Evolutionary conservation across 2,329 filamentous ascomycete species (phyloP).

Genomic region (Hymenoscyphus scutula): DNA sequence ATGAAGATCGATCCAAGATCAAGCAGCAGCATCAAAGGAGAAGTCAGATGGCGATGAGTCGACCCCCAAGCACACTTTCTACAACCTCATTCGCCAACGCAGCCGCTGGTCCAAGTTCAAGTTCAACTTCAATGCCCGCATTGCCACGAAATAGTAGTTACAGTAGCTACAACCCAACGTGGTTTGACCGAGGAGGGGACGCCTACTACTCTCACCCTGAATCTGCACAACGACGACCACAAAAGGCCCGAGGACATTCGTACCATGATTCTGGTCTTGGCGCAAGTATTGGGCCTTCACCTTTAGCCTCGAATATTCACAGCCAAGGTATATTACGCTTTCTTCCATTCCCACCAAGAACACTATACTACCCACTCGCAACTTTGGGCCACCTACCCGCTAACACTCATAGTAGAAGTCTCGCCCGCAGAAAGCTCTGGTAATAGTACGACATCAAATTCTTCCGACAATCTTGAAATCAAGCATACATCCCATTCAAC

Average conservation of each 20-base stretch:
- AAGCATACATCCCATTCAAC: constrained; percentile 10
- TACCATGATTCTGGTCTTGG: constrained; percentile 33
- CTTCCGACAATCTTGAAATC: constrained; percentile 31
- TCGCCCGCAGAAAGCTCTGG: constrained; percentile 30
- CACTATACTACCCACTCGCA: neutral
- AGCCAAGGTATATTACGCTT: constrained; percentile 30
- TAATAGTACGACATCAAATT: constrained; percentile 29
- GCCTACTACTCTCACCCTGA: constrained; percentile 18
- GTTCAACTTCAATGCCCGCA: constrained; percentile 16
- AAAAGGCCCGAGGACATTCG: constrained; percentile 25
- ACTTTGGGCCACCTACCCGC: constrained; percentile 3
- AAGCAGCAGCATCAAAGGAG: constrained; percentile 33
- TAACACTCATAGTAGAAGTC: constrained; percentile 25
- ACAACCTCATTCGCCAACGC: constrained; percentile 23
- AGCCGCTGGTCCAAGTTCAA: constrained; percentile 18
- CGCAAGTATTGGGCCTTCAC: constrained; percentile 26
- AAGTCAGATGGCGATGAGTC: constrained; percentile 30
- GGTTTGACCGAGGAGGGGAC: constrained; percentile 29
- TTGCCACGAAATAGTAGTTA: constrained; percentile 30
- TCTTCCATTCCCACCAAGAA: neutral
- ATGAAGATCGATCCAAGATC: constrained; percentile 37
- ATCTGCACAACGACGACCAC: constrained; percentile 13
- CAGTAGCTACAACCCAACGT: constrained; percentile 32
- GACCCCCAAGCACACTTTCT: constrained; percentile 28
- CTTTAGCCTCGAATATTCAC: constrained; percentile 29